These are phyloP conservation scores for Biscutella laevigata DNA, from an alignment of 441 rosid species.

Conservation along the genomic window DNA sequence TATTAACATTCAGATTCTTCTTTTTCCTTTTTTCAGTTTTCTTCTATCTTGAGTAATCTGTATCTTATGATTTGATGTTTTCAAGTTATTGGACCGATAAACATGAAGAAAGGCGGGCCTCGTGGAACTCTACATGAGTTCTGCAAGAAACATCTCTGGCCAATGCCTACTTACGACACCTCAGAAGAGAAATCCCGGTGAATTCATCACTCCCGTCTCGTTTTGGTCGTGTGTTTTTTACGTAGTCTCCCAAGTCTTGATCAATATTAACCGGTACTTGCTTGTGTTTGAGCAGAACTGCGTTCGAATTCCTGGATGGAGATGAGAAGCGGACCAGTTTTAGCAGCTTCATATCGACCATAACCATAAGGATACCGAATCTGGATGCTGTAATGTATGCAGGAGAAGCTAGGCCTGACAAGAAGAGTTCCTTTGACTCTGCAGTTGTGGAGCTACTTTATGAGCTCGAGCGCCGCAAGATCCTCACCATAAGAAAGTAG, in stretches of 20 bases:
- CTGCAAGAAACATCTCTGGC: slow-evolving; percentile 71
- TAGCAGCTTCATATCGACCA: slow-evolving; percentile 45
- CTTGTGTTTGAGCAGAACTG: slow-evolving; percentile 33
- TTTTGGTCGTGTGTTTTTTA: neutral
- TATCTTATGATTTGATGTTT: neutral
- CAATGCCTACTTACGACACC: slow-evolving; percentile 50
- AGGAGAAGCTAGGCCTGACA: slow-evolving; percentile 69
- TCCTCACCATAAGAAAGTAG: slow-evolving; percentile 32
- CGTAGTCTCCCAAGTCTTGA: neutral
- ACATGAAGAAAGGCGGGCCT: slow-evolving; percentile 76
- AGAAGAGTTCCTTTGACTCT: slow-evolving; percentile 75
- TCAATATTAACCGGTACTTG: neutral
- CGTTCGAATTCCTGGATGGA: slow-evolving; percentile 40
- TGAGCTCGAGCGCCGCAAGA: slow-evolving; percentile 49
- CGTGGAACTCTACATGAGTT: slow-evolving; percentile 51
- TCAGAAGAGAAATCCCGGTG: slow-evolving; percentile 54
- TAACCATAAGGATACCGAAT: slow-evolving; percentile 43
- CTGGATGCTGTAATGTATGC: slow-evolving; percentile 37
- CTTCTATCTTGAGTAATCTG: neutral
- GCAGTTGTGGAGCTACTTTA: slow-evolving; percentile 58
- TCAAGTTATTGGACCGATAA: slow-evolving; percentile 40
- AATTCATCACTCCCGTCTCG: neutral
- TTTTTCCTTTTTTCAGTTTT: neutral
- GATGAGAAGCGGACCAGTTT: slow-evolving; percentile 34
- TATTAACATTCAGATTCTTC: slow-evolving; percentile 5